Conservation (phyloP, 352 stramenopile species). For the Phytophthora pisi region DNA sequence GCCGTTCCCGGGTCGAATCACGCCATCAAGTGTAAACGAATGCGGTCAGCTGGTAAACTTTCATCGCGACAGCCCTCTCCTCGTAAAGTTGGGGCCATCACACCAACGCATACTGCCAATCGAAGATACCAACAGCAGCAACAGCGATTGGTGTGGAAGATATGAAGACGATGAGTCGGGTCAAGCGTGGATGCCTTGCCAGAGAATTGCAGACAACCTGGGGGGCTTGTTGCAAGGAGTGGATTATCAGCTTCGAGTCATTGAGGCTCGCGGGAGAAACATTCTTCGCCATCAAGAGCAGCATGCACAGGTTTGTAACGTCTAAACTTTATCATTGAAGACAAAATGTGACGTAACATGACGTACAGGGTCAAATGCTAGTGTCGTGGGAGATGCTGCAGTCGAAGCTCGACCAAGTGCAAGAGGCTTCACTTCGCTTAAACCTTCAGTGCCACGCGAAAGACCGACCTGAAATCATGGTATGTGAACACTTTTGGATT, state of each 20-base stretch:
- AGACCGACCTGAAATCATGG: too few species aligned
- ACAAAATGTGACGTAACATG: neutral
- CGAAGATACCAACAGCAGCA: neutral
- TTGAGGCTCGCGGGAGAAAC: conserved; percentile 42
- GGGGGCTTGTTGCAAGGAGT: conserved; percentile 55
- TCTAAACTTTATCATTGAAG: neutral
- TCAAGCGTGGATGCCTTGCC: neutral
- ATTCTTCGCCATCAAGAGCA: conserved; percentile 56
- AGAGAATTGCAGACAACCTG: conserved; percentile 31
- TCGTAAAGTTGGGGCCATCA: too few species aligned
- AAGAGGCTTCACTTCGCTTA: conserved; percentile 47
- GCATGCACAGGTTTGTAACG: conserved; percentile 41
- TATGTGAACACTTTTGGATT: too few species aligned
- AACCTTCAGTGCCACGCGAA: conserved; percentile 44
- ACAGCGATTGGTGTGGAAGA: neutral
- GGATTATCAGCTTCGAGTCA: conserved; percentile 59
- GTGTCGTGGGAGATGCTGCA: conserved; percentile 48
- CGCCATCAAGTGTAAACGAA: neutral
- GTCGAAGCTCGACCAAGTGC: conserved; percentile 55
- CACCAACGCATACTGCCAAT: too few species aligned
- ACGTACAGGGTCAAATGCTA: conserved; percentile 48
- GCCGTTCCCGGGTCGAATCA: conserved; percentile 17
- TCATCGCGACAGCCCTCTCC: too few species aligned
- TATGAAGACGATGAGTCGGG: neutral
- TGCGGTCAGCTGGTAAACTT: too few species aligned